Conservation (phyloP, 495 filamentous ascomycete genomes). For the Xylaria nigripes region DNA sequence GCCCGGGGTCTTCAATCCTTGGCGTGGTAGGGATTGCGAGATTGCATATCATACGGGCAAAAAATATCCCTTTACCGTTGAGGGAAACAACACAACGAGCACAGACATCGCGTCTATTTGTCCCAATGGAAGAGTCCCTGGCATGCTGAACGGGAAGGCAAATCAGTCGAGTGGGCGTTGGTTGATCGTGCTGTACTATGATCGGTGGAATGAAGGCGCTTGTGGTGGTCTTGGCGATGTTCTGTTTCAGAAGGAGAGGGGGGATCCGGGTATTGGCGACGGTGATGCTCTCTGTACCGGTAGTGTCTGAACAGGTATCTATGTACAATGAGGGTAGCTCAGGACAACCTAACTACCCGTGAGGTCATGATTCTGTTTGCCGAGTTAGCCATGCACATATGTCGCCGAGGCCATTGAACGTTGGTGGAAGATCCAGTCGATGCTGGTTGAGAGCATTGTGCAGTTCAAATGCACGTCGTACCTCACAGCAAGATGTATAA, state of each 20-base stretch:
- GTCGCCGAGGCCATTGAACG: no score
- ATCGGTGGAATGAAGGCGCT: conserved; percentile 26
- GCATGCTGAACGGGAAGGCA: conserved; percentile 6
- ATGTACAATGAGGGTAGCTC: no score
- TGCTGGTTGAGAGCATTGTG: no score
- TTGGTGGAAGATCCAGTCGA: no score
- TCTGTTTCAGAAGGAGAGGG: conserved; percentile 9
- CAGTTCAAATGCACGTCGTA: no score
- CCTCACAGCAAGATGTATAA: no score
- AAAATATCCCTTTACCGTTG: background rate
- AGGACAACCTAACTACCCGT: no score
- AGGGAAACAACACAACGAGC: background rate
- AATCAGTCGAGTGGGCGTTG: background rate
- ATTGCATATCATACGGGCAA: conserved; percentile 20
- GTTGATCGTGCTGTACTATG: conserved; percentile 22
- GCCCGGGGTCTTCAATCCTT: conserved; percentile 25
- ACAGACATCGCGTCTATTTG: conserved; percentile 10
- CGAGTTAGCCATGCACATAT: no score
- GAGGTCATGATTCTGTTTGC: no score
- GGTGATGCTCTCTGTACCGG: background rate
- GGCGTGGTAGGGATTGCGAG: conserved; percentile 21
- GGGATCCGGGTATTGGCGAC: conserved; percentile 13
- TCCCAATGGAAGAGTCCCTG: conserved; percentile 20
- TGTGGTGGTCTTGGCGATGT: conserved; percentile 15
- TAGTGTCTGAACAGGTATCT: no score